phyloP scores from a whole-genome alignment of 805 yeast genomes.

The Starmerella bombi region DNA sequence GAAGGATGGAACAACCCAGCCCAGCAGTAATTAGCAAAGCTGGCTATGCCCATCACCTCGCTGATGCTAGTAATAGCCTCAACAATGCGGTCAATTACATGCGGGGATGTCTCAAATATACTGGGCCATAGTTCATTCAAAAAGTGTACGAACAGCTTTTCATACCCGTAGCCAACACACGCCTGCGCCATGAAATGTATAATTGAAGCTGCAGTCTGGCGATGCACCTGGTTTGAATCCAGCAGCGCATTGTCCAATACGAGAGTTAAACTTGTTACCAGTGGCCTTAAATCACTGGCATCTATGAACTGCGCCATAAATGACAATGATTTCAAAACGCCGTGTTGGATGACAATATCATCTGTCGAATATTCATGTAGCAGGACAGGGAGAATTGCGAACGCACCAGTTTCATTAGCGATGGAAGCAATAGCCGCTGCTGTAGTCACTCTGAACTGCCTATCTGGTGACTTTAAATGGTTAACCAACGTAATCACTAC shows the following conservation, averaged over 20 bases:
- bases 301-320: constrained; percentile 86
- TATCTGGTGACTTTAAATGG: constrained; percentile 81
- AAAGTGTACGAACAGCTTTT: constrained; percentile 72
- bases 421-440: constrained; percentile 97
- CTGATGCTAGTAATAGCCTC: constrained; percentile 70
- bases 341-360: constrained; percentile 86
- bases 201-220: constrained; percentile 90
- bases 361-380: constrained; percentile 93
- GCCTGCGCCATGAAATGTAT: constrained; percentile 70
- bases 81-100: constrained; percentile 68
- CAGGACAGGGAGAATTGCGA: constrained; percentile 82
- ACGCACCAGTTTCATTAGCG: constrained; percentile 85
- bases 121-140: constrained; percentile 78
- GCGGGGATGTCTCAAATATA: constrained; percentile 88
- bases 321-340: constrained; percentile 79
- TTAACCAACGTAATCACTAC: constrained; percentile 72
- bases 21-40: constrained; percentile 62
- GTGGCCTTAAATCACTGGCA: constrained; percentile 49
- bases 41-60: constrained; percentile 61
- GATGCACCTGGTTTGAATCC: constrained; percentile 80
- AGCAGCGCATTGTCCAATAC: constrained; percentile 78
- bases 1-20: constrained; percentile 93
- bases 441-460: constrained; percentile 91
- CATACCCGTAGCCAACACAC: constrained; percentile 59
- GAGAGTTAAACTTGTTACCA: constrained; percentile 66